Percentiles rank a stretch among this genome's conserved stretches.
These are phyloP conservation scores for Aspergillus persii DNA, from an alignment of 2,329 filamentous ascomycete species.

Conservation along the genomic window DNA sequence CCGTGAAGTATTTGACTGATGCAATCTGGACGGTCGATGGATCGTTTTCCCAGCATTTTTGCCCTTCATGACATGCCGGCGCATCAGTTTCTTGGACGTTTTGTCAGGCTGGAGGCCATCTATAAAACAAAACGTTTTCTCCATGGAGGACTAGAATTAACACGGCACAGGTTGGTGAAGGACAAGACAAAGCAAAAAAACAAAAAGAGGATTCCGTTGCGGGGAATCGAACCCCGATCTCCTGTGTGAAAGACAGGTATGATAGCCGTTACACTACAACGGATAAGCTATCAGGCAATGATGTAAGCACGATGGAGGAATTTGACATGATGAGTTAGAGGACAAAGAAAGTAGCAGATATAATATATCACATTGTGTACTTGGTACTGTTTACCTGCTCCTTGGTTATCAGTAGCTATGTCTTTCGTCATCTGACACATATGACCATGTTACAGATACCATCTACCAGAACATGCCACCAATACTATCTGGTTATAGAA, in stretches of 20 bases:
- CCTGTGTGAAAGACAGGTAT: conserved; percentile 15
- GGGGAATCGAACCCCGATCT: conserved; percentile 16
- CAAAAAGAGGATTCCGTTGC: conserved; percentile 6
- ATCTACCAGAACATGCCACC: too few relatives aligned
- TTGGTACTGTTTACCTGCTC: too few relatives aligned
- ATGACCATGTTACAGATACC: too few relatives aligned
- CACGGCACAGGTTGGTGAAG: too few relatives aligned
- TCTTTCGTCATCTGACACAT: too few relatives aligned
- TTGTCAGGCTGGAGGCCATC: conserved; percentile 1
- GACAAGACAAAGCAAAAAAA: background rate
- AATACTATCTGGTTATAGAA: too few relatives aligned
- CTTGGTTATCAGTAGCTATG: too few relatives aligned
- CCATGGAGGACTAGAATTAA: background rate
- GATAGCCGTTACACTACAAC: conserved; percentile 15
- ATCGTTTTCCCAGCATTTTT: conserved; percentile 14
- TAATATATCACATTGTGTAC: too few relatives aligned
- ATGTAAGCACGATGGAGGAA: too few relatives aligned
- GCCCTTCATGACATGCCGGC: conserved; percentile 15
- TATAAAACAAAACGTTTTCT: conserved; percentile 8
- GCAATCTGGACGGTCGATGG: conserved; percentile 6
- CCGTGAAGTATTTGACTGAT: background rate
- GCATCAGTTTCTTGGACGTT: conserved; percentile 3
- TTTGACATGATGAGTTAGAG: background rate
- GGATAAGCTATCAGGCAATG: background rate
- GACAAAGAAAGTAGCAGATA: background rate